phyloP scores from a whole-genome alignment of 768 basidiomycete species.

The Mycena vitilis region DNA sequence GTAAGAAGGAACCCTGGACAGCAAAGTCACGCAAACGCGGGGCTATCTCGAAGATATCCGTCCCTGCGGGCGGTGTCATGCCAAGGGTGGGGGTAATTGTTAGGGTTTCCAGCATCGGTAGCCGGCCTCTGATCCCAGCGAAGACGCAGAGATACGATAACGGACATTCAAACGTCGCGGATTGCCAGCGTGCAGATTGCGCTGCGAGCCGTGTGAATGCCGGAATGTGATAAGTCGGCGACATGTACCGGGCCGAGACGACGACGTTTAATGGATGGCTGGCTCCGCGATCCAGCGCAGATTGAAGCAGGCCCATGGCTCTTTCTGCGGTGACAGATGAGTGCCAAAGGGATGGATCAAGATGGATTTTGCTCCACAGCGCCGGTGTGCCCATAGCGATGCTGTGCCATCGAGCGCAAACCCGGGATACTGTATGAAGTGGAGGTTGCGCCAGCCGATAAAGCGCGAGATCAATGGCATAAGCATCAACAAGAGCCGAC shows the following conservation, averaged over 20 bases:
- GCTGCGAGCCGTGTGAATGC: not conserved
- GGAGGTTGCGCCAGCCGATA: not conserved
- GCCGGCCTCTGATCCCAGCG: not conserved
- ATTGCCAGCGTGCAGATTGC: conserved; percentile 4
- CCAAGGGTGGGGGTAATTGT: not conserved
- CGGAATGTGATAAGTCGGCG: not conserved
- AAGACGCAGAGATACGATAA: not conserved
- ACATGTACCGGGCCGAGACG: not conserved
- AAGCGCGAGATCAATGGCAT: not conserved
- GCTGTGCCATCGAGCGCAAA: not conserved
- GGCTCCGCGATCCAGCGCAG: not conserved
- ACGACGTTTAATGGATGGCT: conserved; percentile 36
- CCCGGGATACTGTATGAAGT: not conserved
- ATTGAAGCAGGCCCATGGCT: not conserved
- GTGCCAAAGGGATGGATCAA: not conserved
- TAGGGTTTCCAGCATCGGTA: not conserved
- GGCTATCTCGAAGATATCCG: not conserved
- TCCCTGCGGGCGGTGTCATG: no score
- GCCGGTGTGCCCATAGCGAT: not conserved
- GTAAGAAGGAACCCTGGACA: not conserved
- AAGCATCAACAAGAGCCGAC: not conserved
- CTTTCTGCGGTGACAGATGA: not conserved
- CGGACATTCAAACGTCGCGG: not conserved
- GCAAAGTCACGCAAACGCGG: not conserved
- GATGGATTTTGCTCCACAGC: not conserved